Base-by-base conservation (phyloP, 805 yeast genomes). In the Schwanniomyces sp. region DNA sequence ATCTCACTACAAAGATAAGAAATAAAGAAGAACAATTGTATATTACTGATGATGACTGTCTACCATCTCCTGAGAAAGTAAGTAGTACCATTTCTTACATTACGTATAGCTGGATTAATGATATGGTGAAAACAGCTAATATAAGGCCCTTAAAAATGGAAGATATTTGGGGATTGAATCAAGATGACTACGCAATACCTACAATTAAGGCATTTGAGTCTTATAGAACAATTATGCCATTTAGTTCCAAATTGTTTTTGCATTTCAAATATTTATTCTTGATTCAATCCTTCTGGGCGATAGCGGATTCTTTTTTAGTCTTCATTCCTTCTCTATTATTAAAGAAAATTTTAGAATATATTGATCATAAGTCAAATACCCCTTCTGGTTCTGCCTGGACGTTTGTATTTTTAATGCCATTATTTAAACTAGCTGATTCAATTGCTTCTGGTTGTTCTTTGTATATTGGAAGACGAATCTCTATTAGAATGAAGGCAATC, bases 381-480 rank as follows among this genome's bases (percentile, higher is more conserved):
- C 86, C 97, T 2, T 60, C 66, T 32, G 78, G 79, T 50, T 75
- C 92, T 41, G 97, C 96, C 6, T 94, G 98, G 97, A 76, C 90
- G 39, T 88, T 85, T 58, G 94, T 92, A 18, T 62, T 81, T 46
- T 71, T 82, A 51, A 85, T 92, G 86, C 85, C 91, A 17, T 56
- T 78, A 40, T 69, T 82, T 40, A 81, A 86, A 51, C 63, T 86
- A 34, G 46, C 83, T 10, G 82, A 84, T 41, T 81, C 91, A 11
- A 61, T 82, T 28, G 74, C 82, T 41, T 74, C 82, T 26, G 96
- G 96, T 40, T 89, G 90, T 68, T 88, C 96, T 12, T 76, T 90
- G 47, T 94, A 85, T 65, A 72, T 86, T 49, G 98, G 98, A 49
- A 85, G 99, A 73, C 82, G 96, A 63, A 90, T 92, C 37, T 92